A percentile compares a stretch with the other conserved stretches of the same genome.
Evolutionary conservation across 208 protist genomes (phyloP).

Genomic region (Porcisia deanei): DNA sequence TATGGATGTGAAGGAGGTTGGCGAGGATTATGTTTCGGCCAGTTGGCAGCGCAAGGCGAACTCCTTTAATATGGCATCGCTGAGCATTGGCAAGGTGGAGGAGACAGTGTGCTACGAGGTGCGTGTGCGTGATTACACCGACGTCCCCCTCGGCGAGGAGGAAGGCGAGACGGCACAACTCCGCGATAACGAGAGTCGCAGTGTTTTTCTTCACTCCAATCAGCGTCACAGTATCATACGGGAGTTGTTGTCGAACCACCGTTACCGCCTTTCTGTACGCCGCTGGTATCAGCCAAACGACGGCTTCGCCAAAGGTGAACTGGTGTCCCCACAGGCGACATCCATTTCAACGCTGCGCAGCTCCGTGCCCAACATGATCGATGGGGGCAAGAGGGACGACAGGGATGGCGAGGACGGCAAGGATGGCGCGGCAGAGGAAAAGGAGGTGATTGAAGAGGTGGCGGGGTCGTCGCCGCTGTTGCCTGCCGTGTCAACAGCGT

Average conservation of each 20-base stretch:
- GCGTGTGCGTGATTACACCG: slow-evolving; percentile 69
- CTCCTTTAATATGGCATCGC: slow-evolving; percentile 47
- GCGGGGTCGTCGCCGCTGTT: background rate
- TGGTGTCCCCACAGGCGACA: background rate
- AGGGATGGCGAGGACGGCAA: background rate
- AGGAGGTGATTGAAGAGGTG: background rate
- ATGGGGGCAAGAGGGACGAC: background rate
- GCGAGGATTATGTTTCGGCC: slow-evolving; percentile 84
- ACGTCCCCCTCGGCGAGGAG: slow-evolving; percentile 60
- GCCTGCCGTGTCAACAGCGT: background rate
- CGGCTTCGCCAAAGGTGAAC: slow-evolving; percentile 29
- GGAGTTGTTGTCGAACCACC: slow-evolving; percentile 74
- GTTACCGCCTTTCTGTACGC: slow-evolving; percentile 82
- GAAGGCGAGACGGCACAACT: slow-evolving; percentile 17
- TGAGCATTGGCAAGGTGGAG: slow-evolving; percentile 67
- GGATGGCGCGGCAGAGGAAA: background rate
- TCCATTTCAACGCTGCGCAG: slow-evolving; percentile 2
- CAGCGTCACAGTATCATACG: slow-evolving; percentile 56
- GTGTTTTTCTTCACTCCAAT: slow-evolving; percentile 50
- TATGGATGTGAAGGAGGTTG: slow-evolving; percentile 59
- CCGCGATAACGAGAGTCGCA: slow-evolving; percentile 25
- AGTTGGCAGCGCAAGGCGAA: slow-evolving; percentile 77
- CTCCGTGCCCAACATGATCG: slow-evolving; percentile 4
- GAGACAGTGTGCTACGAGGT: slow-evolving; percentile 85
- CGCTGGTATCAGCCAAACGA: slow-evolving; percentile 84